phyloP scores from a whole-genome alignment of 2,329 filamentous ascomycete genomes.

The Aureobasidium sp. region DNA sequence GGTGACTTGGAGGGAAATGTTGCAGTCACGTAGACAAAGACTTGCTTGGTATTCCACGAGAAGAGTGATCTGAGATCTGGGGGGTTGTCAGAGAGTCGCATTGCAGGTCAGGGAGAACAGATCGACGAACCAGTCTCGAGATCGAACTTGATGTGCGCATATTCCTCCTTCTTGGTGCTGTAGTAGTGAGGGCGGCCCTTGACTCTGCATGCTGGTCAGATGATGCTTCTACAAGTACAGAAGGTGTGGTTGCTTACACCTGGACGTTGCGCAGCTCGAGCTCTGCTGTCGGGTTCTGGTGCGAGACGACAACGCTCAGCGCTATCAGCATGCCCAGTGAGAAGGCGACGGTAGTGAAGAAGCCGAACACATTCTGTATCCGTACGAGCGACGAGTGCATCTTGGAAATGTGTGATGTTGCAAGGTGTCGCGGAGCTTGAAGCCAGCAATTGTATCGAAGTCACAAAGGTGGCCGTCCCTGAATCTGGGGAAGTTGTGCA shows the following conservation, averaged over 20 bases:
- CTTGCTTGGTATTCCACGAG: constrained; percentile 98
- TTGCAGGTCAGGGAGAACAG: constrained; percentile 13
- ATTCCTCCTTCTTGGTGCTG: constrained; percentile 85
- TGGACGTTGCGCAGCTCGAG: constrained; percentile 69
- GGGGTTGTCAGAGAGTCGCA: constrained; percentile 14
- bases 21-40: constrained; percentile 93
- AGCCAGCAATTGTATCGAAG: neutral
- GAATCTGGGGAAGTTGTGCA: constrained; percentile 1
- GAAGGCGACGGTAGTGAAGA: constrained; percentile 93
- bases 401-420: constrained; percentile 19
- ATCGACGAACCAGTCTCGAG: constrained; percentile 58
- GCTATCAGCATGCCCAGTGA: constrained; percentile 72
- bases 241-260: constrained; percentile 53
- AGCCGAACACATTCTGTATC: constrained; percentile 87
- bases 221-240: neutral
- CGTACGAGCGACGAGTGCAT: constrained; percentile 89
- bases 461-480: constrained; percentile 2
- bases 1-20: constrained; percentile 44
- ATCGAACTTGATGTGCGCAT: constrained; percentile 88
- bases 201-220: constrained; percentile 46
- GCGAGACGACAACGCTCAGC: constrained; percentile 62
- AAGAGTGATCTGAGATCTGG: constrained; percentile 81
- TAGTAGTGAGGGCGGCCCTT: constrained; percentile 96
- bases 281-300: constrained; percentile 58
- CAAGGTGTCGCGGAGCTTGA: neutral